phyloP scores from a whole-genome alignment of 805 yeast species.

The Ogataea chonburiensis region DNA sequence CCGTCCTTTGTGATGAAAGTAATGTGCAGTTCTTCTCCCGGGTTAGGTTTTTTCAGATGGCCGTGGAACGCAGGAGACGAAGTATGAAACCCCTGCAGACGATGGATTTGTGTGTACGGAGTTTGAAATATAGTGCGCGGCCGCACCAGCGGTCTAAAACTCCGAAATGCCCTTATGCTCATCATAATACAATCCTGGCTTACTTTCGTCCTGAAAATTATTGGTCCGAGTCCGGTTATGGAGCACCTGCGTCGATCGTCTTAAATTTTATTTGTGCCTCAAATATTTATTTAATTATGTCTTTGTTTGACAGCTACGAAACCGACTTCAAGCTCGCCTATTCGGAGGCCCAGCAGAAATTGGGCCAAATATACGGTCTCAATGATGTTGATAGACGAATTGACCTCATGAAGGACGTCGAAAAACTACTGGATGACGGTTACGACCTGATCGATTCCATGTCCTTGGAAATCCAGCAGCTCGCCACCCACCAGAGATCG shows the following conservation, averaged over 20 bases:
- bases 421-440: constrained; percentile 73
- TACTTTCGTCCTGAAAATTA: constrained; percentile 14
- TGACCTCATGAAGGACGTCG: constrained; percentile 56
- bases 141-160: constrained; percentile 1
- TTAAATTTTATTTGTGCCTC: constrained; percentile 2
- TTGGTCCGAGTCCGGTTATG: constrained; percentile 13
- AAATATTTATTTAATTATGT: constrained; percentile 22
- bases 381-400: constrained; percentile 49
- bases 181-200: constrained; percentile 4
- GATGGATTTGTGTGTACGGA: not conserved
- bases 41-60: constrained; percentile 84
- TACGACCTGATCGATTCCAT: constrained; percentile 82
- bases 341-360: constrained; percentile 66
- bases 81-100: constrained; percentile 18
- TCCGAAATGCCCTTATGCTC: constrained; percentile 2
- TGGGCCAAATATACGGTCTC: constrained; percentile 51
- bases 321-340: constrained; percentile 68
- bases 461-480: constrained; percentile 79
- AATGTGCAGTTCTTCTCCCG: constrained; percentile 86
- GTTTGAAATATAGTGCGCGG: not conserved
- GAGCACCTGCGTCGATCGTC: constrained; percentile 14
- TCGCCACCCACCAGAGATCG: constrained; percentile 74
- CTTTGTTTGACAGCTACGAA: constrained; percentile 63
- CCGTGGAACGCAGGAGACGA: constrained; percentile 53
- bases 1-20: constrained; percentile 95